phyloP scores from a whole-genome alignment of 495 filamentous ascomycete genomes.

The Astrothelium macrocarpum region DNA sequence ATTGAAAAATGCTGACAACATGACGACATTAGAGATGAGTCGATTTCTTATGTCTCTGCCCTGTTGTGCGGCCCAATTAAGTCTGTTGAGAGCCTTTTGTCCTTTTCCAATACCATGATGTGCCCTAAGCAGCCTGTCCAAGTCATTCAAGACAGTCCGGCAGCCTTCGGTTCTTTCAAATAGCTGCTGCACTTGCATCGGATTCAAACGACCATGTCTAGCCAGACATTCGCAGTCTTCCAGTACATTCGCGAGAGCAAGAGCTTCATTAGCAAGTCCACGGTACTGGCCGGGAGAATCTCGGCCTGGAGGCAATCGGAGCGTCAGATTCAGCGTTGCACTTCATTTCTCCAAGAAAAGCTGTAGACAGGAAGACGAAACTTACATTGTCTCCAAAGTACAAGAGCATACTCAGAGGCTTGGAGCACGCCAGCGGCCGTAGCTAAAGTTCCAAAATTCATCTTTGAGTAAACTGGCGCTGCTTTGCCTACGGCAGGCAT shows the following conservation, averaged over 20 bases:
- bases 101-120: constrained; percentile 16
- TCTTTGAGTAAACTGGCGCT: background rate
- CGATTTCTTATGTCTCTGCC: constrained; percentile 11
- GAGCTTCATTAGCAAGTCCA: constrained; percentile 17
- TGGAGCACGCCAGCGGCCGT: background rate
- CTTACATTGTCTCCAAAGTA: constrained; percentile 4
- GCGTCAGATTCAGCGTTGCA: background rate
- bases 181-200: constrained; percentile 15
- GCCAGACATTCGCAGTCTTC: constrained; percentile 16
- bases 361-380: background rate
- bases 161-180: constrained; percentile 12
- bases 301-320: constrained; percentile 8
- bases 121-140: constrained; percentile 13
- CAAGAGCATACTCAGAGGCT: constrained; percentile 1
- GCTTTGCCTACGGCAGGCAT: background rate
- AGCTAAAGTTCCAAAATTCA: background rate
- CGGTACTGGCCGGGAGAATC: constrained; percentile 19
- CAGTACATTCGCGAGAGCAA: constrained; percentile 14
- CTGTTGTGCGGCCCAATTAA: constrained; percentile 17
- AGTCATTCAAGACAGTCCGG: constrained; percentile 14
- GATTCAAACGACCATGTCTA: constrained; percentile 10
- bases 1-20: constrained; percentile 19
- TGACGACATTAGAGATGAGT: constrained; percentile 16
- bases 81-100: constrained; percentile 16
- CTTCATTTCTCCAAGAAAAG: no score